These are phyloP conservation scores for Barbarea vulgaris DNA, from an alignment of 345 rosid species.

Conservation along the genomic window DNA sequence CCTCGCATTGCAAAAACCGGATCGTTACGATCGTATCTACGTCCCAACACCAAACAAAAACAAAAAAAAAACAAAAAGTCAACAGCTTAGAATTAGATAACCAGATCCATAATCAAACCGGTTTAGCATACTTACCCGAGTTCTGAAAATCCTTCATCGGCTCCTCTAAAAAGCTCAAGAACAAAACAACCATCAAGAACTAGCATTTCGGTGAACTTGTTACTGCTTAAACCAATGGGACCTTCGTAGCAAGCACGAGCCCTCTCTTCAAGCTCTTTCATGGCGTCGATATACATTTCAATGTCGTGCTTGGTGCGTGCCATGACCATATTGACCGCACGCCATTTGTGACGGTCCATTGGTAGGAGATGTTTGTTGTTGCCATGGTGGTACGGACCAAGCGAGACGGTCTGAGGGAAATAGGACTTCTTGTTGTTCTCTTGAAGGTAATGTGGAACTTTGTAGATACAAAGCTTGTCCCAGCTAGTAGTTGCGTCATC, in stretches of 20 bases:
- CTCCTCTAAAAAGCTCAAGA: slow-evolving; percentile 74
- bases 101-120: not conserved
- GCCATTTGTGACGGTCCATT: slow-evolving; percentile 85
- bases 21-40: slow-evolving; percentile 60
- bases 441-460: slow-evolving; percentile 36
- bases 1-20: slow-evolving; percentile 80
- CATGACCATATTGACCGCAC: slow-evolving; percentile 60
- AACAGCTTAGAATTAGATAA: not conserved
- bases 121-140: slow-evolving; percentile 43
- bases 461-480: slow-evolving; percentile 46
- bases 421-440: slow-evolving; percentile 65
- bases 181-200: slow-evolving; percentile 81
- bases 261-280: slow-evolving; percentile 65
- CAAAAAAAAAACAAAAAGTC: not conserved
- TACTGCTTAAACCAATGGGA: slow-evolving; percentile 52
- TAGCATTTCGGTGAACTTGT: slow-evolving; percentile 76
- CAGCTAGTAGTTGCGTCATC: slow-evolving; percentile 62
- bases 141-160: slow-evolving; percentile 56
- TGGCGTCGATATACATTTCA: slow-evolving; percentile 54
- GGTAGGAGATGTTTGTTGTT: slow-evolving; percentile 54
- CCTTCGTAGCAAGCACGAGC: slow-evolving; percentile 76
- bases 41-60: not conserved
- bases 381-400: slow-evolving; percentile 82
- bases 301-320: slow-evolving; percentile 56
- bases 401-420: slow-evolving; percentile 70